Evolutionary conservation across 2,329 filamentous ascomycete species (phyloP).

Genomic region (Chalaropsis thielavioides): DNA sequence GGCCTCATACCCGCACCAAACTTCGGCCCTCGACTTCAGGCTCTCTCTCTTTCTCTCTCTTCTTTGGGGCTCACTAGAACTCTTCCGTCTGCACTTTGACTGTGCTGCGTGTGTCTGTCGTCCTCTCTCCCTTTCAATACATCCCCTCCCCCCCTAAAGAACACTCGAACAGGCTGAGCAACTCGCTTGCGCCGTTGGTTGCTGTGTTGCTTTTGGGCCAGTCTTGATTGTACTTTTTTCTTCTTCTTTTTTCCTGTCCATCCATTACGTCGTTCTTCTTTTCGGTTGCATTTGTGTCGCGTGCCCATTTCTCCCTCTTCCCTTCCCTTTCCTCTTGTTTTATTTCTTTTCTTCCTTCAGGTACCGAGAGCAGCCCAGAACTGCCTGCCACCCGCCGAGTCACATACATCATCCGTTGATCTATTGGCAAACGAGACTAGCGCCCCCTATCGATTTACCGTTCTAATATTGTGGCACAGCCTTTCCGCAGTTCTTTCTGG

Average conservation of each 20-base stretch:
- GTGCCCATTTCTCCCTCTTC: background rate
- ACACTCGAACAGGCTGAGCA: background rate
- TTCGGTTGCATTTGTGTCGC: background rate
- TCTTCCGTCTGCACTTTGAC: background rate
- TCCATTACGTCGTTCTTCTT: background rate
- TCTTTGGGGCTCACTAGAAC: background rate
- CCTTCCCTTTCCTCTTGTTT: background rate
- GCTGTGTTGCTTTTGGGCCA: conserved; percentile 2
- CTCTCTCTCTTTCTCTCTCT: background rate
- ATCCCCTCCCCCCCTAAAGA: conserved; percentile 1
- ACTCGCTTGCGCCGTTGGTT: background rate
- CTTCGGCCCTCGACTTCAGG: background rate
- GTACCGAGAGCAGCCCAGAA: background rate
- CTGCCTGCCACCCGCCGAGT: background rate
- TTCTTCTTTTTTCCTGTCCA: background rate
- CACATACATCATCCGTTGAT: background rate
- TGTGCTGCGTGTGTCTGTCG: background rate
- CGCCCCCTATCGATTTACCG: background rate
- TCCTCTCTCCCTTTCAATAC: background rate
- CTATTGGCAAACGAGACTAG: background rate
- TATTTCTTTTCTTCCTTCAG: background rate
- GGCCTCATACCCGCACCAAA: background rate
- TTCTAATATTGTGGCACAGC: background rate
- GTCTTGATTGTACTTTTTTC: conserved; percentile 3
- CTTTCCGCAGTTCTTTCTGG: background rate